Conservation (phyloP, 495 filamentous ascomycete genomes). For the Amorphotheca resinae region DNA sequence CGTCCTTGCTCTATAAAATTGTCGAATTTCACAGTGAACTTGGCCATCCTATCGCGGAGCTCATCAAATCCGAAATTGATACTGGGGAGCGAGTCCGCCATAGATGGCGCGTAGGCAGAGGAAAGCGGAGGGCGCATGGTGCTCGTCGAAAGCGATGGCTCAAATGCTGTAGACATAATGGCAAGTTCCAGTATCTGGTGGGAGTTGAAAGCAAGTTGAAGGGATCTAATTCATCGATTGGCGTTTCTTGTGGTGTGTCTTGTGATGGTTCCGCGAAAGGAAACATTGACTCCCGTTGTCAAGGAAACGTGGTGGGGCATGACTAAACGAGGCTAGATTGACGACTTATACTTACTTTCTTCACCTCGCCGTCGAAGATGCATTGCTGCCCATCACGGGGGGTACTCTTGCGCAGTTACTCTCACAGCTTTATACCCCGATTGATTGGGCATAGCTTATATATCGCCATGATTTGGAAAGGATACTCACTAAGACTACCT, state of each 20-base stretch:
- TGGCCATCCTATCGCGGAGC: slow-evolving; percentile 84
- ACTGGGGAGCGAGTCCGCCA: slow-evolving; percentile 71
- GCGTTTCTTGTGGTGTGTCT: no score
- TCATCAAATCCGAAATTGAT: slow-evolving; percentile 97
- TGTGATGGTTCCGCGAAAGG: no score
- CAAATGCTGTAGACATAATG: slow-evolving; percentile 56
- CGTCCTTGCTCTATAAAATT: slow-evolving; percentile 84
- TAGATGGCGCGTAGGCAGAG: slow-evolving; percentile 28
- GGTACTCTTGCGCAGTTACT: no score
- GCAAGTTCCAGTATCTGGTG: not conserved
- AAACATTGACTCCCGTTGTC: no score
- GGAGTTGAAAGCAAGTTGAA: not conserved
- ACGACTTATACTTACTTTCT: not conserved
- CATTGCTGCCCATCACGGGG: no score
- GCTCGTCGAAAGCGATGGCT: slow-evolving; percentile 64
- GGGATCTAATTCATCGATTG: no score
- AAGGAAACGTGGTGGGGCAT: not conserved
- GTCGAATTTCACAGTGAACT: slow-evolving; percentile 85
- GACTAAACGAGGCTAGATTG: not conserved
- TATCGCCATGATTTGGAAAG: slow-evolving; percentile 29
- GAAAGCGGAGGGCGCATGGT: slow-evolving; percentile 56
- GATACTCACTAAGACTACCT: slow-evolving; percentile 14
- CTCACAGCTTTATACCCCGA: not conserved
- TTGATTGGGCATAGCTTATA: not conserved
- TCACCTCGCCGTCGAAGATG: no score